Evolutionary conservation across 306 rosid genomes (phyloP), one percentile per base, ranked within the genome.

Genomic region (Myrica gale): DNA sequence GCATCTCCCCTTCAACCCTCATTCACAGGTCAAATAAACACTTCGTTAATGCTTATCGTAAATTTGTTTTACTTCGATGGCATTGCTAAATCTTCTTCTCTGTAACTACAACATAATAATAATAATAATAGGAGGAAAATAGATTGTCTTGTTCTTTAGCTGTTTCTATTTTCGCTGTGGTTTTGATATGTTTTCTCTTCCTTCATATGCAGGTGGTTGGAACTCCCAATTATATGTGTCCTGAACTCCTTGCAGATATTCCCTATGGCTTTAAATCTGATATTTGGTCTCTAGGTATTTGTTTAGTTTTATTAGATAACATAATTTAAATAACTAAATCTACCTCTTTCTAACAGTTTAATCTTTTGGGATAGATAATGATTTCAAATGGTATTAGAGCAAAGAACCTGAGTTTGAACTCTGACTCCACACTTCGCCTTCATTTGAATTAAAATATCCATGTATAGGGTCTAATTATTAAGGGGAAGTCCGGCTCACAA

Each of bases 201-300:
- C 44, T 69, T 41, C 57, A 42, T 76, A 20, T 55, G 68, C 88
- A 96, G 99, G 99, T 96, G 48, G 99, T 96, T 9, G 99, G 99
- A 83, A 96, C 99, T 83, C 99, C 99, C 42, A 96, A 96, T 84
- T 96, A 96, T 82, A 96, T 96, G 99, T 96, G 99, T 85, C 99
- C 99, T 70, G 99, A 96, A 88, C 92, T 96, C 72, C 96, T 96
- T 75, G 98, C 99, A 5, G 99, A 96, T 84, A 96, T 96, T 82
- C 99, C 99, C 12, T 96, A 96, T 72, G 99, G 99, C 80, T 96
- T 96, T 84, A 96, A 96, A 83, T 96, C 99, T 72, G 99, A 96
- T 82, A 96, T 96, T 84, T 96, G 99, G 99, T 96, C 99, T 48
- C 86, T 96, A 62, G 99, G 99, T 96, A 89, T 84, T 83, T 15